phyloP scores from a whole-genome alignment of 345 rosid genomes.

The Carallia pectinifolia region DNA sequence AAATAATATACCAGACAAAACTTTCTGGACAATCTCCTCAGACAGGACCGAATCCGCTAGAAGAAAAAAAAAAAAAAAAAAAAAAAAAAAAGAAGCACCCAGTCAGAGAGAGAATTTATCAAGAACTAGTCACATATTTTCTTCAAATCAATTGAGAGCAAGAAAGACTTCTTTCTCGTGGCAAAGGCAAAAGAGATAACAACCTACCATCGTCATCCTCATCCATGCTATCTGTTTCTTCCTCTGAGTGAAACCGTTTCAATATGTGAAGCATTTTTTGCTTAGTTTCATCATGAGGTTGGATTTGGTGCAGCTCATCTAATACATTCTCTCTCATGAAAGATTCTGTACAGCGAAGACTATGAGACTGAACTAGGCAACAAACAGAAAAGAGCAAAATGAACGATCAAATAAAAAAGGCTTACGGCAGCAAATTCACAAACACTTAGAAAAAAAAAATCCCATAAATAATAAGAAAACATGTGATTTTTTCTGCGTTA shows the following conservation, averaged over 20 bases:
- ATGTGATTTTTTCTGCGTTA: no score
- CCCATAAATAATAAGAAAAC: no score
- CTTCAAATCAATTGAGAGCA: not conserved
- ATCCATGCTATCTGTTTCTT: slow-evolving; percentile 44
- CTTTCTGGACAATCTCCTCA: slow-evolving; percentile 62
- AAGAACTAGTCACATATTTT: no score
- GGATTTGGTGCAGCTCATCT: slow-evolving; percentile 60
- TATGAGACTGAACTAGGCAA: slow-evolving; percentile 55
- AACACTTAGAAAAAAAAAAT: no score
- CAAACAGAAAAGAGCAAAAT: slow-evolving; percentile 1
- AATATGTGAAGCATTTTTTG: slow-evolving; percentile 74
- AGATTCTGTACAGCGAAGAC: slow-evolving; percentile 81
- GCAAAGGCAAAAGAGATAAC: not conserved
- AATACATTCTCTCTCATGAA: slow-evolving; percentile 91
- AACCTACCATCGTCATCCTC: slow-evolving; percentile 45
- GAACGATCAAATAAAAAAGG: not conserved
- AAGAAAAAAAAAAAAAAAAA: not conserved
- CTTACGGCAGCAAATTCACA: not conserved
- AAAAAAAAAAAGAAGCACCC: slow-evolving; percentile 6
- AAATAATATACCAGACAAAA: slow-evolving; percentile 52
- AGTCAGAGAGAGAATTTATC: not conserved
- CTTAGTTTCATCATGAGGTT: slow-evolving; percentile 60
- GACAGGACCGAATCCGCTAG: slow-evolving; percentile 47
- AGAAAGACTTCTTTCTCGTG: not conserved
- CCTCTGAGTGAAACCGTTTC: slow-evolving; percentile 66